These are phyloP conservation scores for Heliocybe sulcata DNA, from an alignment of 1,284 basidiomycete species.

Conservation along the genomic window DNA sequence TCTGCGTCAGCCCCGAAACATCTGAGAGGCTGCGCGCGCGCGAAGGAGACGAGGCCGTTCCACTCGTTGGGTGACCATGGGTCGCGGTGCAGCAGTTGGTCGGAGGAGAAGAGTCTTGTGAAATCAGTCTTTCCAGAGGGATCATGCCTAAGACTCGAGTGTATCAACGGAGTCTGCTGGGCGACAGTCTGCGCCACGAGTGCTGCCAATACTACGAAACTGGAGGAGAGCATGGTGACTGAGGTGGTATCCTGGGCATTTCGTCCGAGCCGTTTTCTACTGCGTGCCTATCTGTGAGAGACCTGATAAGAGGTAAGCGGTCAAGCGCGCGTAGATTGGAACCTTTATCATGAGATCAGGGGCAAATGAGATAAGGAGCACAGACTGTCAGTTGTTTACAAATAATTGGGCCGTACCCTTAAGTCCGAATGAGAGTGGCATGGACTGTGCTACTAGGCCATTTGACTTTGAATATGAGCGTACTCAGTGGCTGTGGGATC, in stretches of 20 bases:
- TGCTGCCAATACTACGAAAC: neutral
- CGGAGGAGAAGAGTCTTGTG: neutral
- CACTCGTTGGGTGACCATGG: conserved; percentile 17
- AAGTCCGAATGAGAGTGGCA: too few species aligned
- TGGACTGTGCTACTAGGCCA: too few species aligned
- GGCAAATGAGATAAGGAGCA: too few species aligned
- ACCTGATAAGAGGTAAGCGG: neutral
- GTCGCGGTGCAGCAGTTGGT: neutral
- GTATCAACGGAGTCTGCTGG: neutral
- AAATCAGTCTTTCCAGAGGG: neutral
- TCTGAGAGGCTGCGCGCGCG: conserved; percentile 17
- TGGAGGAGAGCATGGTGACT: neutral
- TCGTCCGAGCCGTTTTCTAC: neutral
- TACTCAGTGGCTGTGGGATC: too few species aligned
- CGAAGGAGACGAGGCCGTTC: conserved; percentile 24
- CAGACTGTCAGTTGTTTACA: too few species aligned
- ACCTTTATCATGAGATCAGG: too few species aligned
- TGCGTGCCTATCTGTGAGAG: neutral
- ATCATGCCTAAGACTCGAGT: neutral
- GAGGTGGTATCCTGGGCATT: neutral
- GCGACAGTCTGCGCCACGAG: neutral
- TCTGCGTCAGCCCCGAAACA: conserved; percentile 24
- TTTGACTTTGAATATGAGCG: too few species aligned
- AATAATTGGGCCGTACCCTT: too few species aligned
- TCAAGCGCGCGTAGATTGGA: neutral